These are phyloP conservation scores for Tuber melanosporum DNA, from an alignment of 495 filamentous ascomycete species.

Conservation along the genomic window DNA sequence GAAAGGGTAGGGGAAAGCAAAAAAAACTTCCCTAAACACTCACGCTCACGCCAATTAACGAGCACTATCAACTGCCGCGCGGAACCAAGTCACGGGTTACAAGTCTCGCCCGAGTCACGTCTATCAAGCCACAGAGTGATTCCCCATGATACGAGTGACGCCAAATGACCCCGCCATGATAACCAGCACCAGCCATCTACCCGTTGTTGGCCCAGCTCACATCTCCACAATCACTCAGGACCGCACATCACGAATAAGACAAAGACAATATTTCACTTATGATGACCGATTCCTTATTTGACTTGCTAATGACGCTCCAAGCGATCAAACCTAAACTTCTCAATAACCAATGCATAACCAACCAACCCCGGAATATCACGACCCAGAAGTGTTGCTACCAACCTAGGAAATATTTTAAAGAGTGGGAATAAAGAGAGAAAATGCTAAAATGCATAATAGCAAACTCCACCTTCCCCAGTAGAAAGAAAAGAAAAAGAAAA, in stretches of 20 bases:
- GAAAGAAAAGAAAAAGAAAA: constrained; percentile 10
- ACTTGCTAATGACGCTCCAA: not conserved
- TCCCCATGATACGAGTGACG: not conserved
- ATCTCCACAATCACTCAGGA: not conserved
- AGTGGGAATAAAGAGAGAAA: not conserved
- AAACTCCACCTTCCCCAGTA: constrained; percentile 13
- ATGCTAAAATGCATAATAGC: not conserved
- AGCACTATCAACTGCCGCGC: not conserved
- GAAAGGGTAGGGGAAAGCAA: not conserved
- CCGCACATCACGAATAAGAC: not conserved
- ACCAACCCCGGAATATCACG: not conserved
- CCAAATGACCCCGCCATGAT: not conserved
- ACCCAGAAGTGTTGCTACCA: not conserved
- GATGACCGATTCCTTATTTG: not conserved
- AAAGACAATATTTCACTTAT: not conserved
- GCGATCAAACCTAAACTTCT: not conserved
- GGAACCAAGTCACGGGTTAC: not conserved
- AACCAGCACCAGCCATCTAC: not conserved
- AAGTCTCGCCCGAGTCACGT: not conserved
- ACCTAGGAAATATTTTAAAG: not conserved
- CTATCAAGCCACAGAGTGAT: not conserved
- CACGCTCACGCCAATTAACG: not conserved
- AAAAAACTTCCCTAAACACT: not conserved
- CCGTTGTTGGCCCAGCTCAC: not conserved
- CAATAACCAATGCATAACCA: not conserved